Evolutionary conservation across 352 stramenopile species (phyloP), one percentile per base, ranked within the genome.

Genomic region (Phytophthora idaei): DNA sequence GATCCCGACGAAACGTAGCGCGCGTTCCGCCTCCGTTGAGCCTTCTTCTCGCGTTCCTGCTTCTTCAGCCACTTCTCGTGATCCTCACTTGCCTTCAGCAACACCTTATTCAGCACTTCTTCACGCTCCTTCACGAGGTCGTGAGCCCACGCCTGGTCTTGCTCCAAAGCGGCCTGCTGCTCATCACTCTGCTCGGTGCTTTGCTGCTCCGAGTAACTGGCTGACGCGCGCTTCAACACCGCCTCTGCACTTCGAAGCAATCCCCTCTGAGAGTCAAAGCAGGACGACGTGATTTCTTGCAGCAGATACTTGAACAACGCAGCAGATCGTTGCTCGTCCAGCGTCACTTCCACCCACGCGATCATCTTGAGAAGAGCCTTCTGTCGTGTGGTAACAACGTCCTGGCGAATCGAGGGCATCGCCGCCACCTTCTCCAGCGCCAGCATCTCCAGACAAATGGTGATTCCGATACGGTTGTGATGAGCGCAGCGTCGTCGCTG

Each of bases 391-490:
- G 66, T 75, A 3, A 85, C 63, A 11, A 87, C 59, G 3, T 77
- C 70, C 29, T 64, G 55, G 17, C 57, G 62, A 55, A 78, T 67
- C 9, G 55, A 42, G 5, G 73, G 39, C 41, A 75, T 61, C 15
- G 55, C 64, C 3, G 58, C 56, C 11, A 91, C 60, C n/a, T 81
- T 70, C 52, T 84, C 81, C n/a, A 92, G 54, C 2, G 83, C 81
- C 12, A 92, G 57, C n/a, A 92, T 71, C 50, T 90, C 83, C 45
- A 92, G 69, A 56, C 76, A 89, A 56, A 92, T 80, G 44, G 87
- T 88, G 55, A 92, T 83, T 0, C 79, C 80, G 31, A 90, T 82
- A 2, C 83, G 80, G 48, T 92, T 92, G 58, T 90, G 80, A 44
- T 92, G 83, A n/a, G 83, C 81, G 39, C 83, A 90, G 11, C 53